Conservation (phyloP, 306 rosid species). For the Heteromeles arbutifolia region DNA sequence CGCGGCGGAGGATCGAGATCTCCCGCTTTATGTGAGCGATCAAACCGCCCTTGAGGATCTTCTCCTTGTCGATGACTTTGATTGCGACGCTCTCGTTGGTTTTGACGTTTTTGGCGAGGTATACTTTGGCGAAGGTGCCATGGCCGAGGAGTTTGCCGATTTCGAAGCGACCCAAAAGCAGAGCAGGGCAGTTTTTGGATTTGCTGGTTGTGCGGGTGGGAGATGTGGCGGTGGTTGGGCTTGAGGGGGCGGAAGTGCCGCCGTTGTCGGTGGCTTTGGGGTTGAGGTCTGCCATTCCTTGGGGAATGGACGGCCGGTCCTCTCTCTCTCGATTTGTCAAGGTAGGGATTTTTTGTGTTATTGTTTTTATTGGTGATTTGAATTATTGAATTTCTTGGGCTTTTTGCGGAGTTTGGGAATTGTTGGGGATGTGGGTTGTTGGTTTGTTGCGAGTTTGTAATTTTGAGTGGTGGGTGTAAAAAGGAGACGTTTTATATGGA, state of each 20-base stretch:
- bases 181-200: conserved; percentile 33
- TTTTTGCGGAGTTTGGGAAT: not conserved
- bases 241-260: not conserved
- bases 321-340: not conserved
- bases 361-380: not conserved
- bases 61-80: conserved; percentile 91
- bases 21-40: conserved; percentile 91
- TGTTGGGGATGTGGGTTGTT: not conserved
- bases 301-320: not conserved
- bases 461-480: not conserved
- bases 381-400: not conserved
- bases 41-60: conserved; percentile 68
- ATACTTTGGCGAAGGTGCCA: conserved; percentile 91
- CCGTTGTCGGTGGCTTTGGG: conserved; percentile 1
- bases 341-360: not conserved
- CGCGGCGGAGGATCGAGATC: conserved; percentile 97
- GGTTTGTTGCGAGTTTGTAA: not conserved
- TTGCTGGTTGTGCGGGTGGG: conserved; percentile 4
- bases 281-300: conserved; percentile 1
- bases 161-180: conserved; percentile 67
- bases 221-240: not conserved
- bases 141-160: conserved; percentile 84
- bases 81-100: conserved; percentile 70
- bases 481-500: not conserved
- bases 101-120: conserved; percentile 65